These are phyloP conservation scores for Naegleria lovaniensis DNA, from an alignment of 208 protist species.

Conservation along the genomic window DNA sequence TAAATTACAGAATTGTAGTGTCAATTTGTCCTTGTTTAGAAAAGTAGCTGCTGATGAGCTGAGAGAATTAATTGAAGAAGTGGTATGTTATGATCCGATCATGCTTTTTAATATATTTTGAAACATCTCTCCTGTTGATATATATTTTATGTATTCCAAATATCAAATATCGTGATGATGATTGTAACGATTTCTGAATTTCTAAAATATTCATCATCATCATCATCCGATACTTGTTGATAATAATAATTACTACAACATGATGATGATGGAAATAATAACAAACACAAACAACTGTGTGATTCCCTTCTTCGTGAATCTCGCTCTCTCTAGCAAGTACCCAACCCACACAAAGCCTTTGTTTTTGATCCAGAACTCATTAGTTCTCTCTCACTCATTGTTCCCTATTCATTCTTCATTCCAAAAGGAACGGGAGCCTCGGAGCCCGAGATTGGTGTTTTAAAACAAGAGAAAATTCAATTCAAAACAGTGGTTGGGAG, in stretches of 20 bases:
- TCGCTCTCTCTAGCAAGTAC: no score
- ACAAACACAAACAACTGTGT: no score
- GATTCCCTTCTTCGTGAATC: no score
- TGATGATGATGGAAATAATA: no score
- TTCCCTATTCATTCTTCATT: background rate
- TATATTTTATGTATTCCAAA: no score
- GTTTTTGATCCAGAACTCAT: constrained; percentile 13
- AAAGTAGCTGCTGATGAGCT: background rate
- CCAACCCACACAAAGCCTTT: background rate
- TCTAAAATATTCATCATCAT: background rate
- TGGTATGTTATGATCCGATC: no score
- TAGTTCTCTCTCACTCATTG: background rate
- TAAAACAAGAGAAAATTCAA: background rate
- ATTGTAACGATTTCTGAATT: no score
- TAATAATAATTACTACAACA: no score
- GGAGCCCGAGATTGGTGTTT: background rate
- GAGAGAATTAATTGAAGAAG: background rate
- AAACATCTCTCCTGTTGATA: no score
- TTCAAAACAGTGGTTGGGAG: background rate
- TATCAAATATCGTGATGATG: no score
- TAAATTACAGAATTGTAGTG: background rate
- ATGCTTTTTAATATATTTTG: no score
- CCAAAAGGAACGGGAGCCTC: background rate
- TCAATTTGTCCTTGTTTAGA: background rate
- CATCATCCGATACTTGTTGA: no score